A percentile compares a stretch with the other conserved stretches of the same genome.
Evolutionary conservation across 2,329 filamentous ascomycete species (phyloP).

Genomic region (Paramyrothecium roridum): DNA sequence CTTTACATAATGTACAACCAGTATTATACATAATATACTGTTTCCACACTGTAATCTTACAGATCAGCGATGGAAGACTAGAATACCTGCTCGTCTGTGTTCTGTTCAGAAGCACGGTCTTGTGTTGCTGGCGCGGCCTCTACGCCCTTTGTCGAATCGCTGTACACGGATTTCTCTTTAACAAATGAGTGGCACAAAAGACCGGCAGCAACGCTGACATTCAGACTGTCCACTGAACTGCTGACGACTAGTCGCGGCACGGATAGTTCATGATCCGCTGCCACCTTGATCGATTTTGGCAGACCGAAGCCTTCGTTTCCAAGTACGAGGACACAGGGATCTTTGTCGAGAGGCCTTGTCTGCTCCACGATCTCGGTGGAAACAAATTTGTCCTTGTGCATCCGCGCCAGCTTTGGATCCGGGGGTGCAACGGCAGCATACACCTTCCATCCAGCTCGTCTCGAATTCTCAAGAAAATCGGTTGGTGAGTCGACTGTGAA

Average conservation of each 20-base stretch:
- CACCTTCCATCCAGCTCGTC: slow-evolving; percentile 73
- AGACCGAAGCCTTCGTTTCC: slow-evolving; percentile 80
- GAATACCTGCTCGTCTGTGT: not conserved
- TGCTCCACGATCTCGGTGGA: slow-evolving; percentile 47
- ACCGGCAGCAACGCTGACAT: slow-evolving; percentile 85
- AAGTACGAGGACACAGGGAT: slow-evolving; percentile 76
- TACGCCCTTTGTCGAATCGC: slow-evolving; percentile 6
- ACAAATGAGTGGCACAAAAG: slow-evolving; percentile 71
- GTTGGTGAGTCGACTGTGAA: slow-evolving; percentile 66
- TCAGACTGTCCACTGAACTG: slow-evolving; percentile 78
- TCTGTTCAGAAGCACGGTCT: not conserved
- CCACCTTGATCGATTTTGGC: slow-evolving; percentile 57
- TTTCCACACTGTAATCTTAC: not conserved
- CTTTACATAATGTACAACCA: not conserved
- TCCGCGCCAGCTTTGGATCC: slow-evolving; percentile 26
- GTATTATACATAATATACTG: not conserved
- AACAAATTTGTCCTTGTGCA: slow-evolving; percentile 39
- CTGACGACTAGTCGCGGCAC: slow-evolving; percentile 56
- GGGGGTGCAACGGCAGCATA: slow-evolving; percentile 68
- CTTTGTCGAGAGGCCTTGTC: slow-evolving; percentile 48
- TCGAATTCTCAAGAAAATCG: slow-evolving; percentile 67
- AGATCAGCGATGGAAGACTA: not conserved
- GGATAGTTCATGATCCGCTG: slow-evolving; percentile 63
- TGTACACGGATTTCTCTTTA: slow-evolving; percentile 22
- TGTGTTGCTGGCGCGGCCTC: not conserved